Evolutionary conservation across 108 stramenopile genomes (phyloP).

Genomic region (Cyclotella distinguenda): DNA sequence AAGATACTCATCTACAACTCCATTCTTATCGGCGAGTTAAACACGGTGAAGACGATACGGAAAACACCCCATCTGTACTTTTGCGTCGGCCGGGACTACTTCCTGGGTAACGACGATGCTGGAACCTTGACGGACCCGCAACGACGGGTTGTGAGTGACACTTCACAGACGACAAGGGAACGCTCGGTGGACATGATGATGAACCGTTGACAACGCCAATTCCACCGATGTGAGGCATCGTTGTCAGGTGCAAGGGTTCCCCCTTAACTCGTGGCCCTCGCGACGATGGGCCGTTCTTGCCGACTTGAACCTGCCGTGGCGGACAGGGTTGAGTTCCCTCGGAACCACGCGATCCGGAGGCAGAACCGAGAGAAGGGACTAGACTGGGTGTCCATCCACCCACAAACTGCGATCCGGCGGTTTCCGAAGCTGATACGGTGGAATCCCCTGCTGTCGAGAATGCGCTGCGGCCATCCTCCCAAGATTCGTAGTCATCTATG

Average conservation of each 20-base stretch:
- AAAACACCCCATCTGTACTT: no score
- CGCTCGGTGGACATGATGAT: constrained; percentile 1
- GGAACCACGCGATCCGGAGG: neutral
- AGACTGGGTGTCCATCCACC: constrained; percentile 31
- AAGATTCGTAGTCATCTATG: neutral
- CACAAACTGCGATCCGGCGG: constrained; percentile 8
- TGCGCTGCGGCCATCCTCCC: neutral
- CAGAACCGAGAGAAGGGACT: neutral
- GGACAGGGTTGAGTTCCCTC: neutral
- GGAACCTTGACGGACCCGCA: no score
- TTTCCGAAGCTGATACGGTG: neutral
- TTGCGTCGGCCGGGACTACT: no score
- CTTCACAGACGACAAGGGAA: neutral
- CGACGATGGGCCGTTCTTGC: neutral
- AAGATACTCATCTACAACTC: no score
- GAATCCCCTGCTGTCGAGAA: neutral
- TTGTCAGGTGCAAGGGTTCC: neutral
- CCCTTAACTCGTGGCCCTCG: neutral
- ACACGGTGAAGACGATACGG: no score
- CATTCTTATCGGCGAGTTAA: no score
- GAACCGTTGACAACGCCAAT: neutral
- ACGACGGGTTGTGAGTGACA: no score
- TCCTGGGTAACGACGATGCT: no score
- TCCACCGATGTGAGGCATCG: neutral
- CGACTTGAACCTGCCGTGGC: neutral